Evolutionary conservation across 1,284 basidiomycete genomes (phyloP).

Genomic region (Ceratobasidium sp.): DNA sequence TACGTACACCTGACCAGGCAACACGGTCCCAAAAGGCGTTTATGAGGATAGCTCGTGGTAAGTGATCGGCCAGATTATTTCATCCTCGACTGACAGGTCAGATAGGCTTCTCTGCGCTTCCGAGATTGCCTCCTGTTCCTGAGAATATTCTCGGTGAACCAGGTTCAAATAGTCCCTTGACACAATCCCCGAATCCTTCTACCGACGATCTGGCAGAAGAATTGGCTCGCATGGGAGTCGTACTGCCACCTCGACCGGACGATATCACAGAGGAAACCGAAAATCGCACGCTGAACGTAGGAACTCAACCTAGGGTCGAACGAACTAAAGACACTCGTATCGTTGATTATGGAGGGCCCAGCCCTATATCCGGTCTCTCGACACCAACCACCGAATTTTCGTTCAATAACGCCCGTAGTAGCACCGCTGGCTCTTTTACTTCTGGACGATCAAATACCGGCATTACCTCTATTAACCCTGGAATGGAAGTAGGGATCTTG

Average conservation of each 20-base stretch:
- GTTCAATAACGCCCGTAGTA: background rate
- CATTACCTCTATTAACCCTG: background rate
- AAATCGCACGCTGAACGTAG: slow-evolving; percentile 60
- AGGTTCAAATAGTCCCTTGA: slow-evolving; percentile 51
- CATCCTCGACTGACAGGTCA: background rate
- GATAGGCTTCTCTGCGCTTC: slow-evolving; percentile 70
- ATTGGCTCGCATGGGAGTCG: slow-evolving; percentile 28
- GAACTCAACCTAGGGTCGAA: slow-evolving; percentile 51
- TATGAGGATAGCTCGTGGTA: slow-evolving; percentile 79
- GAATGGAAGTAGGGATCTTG: slow-evolving; percentile 36
- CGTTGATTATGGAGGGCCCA: slow-evolving; percentile 36
- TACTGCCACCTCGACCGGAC: slow-evolving; percentile 66
- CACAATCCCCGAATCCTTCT: slow-evolving; percentile 30
- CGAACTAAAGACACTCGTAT: slow-evolving; percentile 48
- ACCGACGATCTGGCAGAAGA: slow-evolving; percentile 37
- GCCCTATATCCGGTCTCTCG: slow-evolving; percentile 41
- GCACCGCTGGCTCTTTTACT: background rate
- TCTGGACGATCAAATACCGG: slow-evolving; percentile 19
- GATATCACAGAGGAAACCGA: slow-evolving; percentile 71
- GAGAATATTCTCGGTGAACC: slow-evolving; percentile 45
- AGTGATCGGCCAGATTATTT: slow-evolving; percentile 41
- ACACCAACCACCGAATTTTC: slow-evolving; percentile 44
- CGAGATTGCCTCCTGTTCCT: slow-evolving; percentile 61
- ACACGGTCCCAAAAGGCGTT: slow-evolving; percentile 81
- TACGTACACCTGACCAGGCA: slow-evolving; percentile 68